Base-by-base conservation (phyloP, 2,329 filamentous ascomycete species). In the Fusarium liriodendri region DNA sequence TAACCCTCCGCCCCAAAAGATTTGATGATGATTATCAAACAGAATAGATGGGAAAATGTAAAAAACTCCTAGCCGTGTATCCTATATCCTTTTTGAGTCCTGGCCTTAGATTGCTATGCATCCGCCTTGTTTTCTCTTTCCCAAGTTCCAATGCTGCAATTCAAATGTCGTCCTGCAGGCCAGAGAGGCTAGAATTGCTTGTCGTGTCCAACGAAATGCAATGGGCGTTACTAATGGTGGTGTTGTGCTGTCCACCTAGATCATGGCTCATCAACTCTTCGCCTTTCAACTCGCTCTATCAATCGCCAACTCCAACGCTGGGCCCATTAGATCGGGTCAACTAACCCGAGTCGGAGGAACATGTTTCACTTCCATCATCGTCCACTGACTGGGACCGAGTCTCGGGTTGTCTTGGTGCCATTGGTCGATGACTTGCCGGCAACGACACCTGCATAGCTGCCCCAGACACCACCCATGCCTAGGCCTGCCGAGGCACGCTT, bases 401-500 rank as follows among this genome's bases (percentile, higher is more conserved):
- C 79, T 67, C 77, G 73, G 47, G 74, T 66, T 29, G 79, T 78
- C 66, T 83, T 82, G 62, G 78, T 69, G 16, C 76, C 76, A 42
- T 76, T 78, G 58, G 70, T 71, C 16, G 74, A 69, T 16, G 72
- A 64, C 67, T 82, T 83, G 64, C 77, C 78, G 13, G 79, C 75
- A 8, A 78, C 79, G 18, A 80, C 79, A 20, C 79, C 81, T 47
- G 85, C 84, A 68, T 87, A 87, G 78, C 82, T 86, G 79, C 82
- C 82, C 67, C 83, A 83, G 27, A 80, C 79, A 6, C 81, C 79
- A 6, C 81, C 80, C 62, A 84, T 81, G 58, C 79, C 80, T 40
- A 85, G 76, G 14, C 85, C 85, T 6, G 84, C 85, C 3, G 87
- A 87, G 2, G 80, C 83, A 64, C 87, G 85, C 81, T 89, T 89